Conservation (phyloP, 2,329 filamentous ascomycete species). For the Ophiocordyceps robertsii region DNA sequence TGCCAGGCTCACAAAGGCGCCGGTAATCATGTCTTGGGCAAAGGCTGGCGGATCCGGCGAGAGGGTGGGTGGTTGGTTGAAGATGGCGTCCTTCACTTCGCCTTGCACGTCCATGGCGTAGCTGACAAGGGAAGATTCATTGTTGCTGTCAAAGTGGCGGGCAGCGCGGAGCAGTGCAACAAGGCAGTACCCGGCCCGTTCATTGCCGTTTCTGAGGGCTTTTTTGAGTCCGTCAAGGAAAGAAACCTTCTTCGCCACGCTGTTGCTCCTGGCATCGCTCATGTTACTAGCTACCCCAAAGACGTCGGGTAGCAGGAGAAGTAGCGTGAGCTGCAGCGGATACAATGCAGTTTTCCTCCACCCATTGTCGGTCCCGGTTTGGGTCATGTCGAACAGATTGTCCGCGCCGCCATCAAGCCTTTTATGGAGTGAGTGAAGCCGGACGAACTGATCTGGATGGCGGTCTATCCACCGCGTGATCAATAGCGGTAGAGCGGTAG, state of each 20-base stretch:
- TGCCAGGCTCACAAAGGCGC: slow-evolving; percentile 50
- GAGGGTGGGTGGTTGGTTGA: slow-evolving; percentile 29
- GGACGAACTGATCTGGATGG: slow-evolving; percentile 50
- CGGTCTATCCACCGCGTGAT: slow-evolving; percentile 54
- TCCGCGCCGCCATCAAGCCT: slow-evolving; percentile 53
- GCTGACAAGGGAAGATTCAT: slow-evolving; percentile 49
- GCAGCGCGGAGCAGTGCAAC: slow-evolving; percentile 49
- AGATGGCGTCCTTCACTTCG: slow-evolving; percentile 53
- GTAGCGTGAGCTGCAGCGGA: slow-evolving; percentile 47
- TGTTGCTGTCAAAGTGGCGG: slow-evolving; percentile 49
- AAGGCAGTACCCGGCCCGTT: slow-evolving; percentile 53
- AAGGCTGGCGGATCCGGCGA: slow-evolving; percentile 30
- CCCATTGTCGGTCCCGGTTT: slow-evolving; percentile 44
- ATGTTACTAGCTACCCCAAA: slow-evolving; percentile 58
- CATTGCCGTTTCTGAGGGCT: slow-evolving; percentile 48
- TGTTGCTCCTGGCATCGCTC: slow-evolving; percentile 46
- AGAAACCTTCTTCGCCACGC: slow-evolving; percentile 51
- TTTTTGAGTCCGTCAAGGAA: slow-evolving; percentile 53
- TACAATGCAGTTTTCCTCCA: slow-evolving; percentile 42
- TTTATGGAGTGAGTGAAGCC: slow-evolving; percentile 45
- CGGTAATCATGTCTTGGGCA: slow-evolving; percentile 52
- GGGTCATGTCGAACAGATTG: slow-evolving; percentile 56
- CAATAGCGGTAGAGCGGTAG: slow-evolving; percentile 46
- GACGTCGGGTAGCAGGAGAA: slow-evolving; percentile 53
- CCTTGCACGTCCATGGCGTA: slow-evolving; percentile 59